phyloP scores from a whole-genome alignment of 1,284 basidiomycete species.

The Agaricales sp. region DNA sequence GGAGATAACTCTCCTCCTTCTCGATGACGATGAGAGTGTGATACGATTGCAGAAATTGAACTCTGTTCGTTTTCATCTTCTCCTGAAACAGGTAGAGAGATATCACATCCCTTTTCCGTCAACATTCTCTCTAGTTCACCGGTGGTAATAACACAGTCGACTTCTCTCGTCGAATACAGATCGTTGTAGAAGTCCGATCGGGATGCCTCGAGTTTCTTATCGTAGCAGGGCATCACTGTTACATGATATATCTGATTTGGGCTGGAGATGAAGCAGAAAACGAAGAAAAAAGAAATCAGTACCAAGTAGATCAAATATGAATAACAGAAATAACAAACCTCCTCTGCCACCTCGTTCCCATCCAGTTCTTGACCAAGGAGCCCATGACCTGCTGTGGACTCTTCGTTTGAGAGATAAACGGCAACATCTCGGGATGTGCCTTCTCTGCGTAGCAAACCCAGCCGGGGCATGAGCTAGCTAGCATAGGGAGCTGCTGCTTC shows the following conservation, averaged over 20 bases:
- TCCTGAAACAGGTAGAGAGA: slow-evolving; percentile 42
- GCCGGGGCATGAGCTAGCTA: slow-evolving; percentile 94
- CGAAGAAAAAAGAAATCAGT: not conserved
- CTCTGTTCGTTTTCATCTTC: slow-evolving; percentile 26
- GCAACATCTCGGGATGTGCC: slow-evolving; percentile 89
- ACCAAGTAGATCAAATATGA: slow-evolving; percentile 2
- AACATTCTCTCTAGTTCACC: slow-evolving; percentile 89
- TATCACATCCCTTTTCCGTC: slow-evolving; percentile 73
- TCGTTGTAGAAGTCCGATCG: slow-evolving; percentile 85
- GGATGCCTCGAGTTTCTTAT: slow-evolving; percentile 98
- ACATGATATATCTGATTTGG: slow-evolving; percentile 90
- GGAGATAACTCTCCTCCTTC: not conserved
- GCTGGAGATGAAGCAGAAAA: slow-evolving; percentile 25
- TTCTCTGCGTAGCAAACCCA: slow-evolving; percentile 99
- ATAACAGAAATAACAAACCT: slow-evolving; percentile 36
- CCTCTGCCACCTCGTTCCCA: slow-evolving; percentile 53
- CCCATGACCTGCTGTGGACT: slow-evolving; percentile 95
- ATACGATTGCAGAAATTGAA: not conserved
- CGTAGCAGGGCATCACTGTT: slow-evolving; percentile 98
- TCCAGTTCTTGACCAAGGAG: slow-evolving; percentile 82
- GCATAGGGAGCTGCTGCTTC: slow-evolving; percentile 62
- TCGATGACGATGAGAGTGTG: not conserved
- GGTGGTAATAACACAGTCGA: slow-evolving; percentile 97
- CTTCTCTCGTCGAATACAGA: slow-evolving; percentile 74
- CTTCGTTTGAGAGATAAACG: slow-evolving; percentile 82